Conservation (phyloP, 108 stramenopile species). For the Aurantiochytrium sp. region DNA sequence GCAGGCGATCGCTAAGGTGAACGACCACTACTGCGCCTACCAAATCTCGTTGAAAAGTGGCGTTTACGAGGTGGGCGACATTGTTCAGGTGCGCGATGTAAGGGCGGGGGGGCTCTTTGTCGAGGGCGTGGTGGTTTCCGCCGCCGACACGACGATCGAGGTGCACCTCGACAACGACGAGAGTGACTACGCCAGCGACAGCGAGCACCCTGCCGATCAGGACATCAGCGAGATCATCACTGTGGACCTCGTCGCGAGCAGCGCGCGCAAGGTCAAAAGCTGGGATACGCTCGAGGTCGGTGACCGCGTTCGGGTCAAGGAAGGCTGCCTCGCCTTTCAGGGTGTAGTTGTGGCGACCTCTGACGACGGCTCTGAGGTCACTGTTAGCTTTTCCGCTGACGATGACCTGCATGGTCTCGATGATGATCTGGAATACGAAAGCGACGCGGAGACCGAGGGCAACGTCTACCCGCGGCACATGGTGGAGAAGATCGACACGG, state of each 20-base stretch:
- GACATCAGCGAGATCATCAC: neutral
- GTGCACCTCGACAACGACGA: neutral
- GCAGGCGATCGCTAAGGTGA: neutral
- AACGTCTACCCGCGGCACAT: neutral
- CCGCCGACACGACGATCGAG: neutral
- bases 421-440: neutral
- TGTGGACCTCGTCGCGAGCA: neutral
- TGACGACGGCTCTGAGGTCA: neutral
- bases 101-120: neutral
- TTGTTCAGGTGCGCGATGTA: neutral
- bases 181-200: neutral
- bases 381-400: neutral
- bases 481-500: constrained; percentile 4
- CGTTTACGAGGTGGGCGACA: neutral
- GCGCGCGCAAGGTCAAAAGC: neutral
- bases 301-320: constrained; percentile 18
- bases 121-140: constrained; percentile 1
- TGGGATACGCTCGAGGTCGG: neutral
- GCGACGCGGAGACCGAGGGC: neutral
- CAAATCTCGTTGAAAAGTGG: neutral
- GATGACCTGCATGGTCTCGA: neutral
- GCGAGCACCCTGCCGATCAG: neutral
- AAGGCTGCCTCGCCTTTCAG: constrained; percentile 9
- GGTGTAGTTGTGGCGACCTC: neutral
- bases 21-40: neutral